These are phyloP conservation scores for Quercus phellos DNA, from an alignment of 331 rosid genomes.

Conservation along the genomic window DNA sequence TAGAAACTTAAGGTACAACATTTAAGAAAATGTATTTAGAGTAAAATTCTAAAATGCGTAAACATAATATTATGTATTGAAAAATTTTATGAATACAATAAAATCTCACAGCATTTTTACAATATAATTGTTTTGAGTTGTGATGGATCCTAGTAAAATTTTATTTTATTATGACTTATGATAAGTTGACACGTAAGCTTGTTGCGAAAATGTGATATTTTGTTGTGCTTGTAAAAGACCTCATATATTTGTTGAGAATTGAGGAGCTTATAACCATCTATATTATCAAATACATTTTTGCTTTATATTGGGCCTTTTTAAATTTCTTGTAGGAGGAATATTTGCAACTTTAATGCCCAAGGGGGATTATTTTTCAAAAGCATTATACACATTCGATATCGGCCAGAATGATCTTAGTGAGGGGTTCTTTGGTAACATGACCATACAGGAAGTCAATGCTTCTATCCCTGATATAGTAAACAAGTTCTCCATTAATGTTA, in stretches of 20 bases:
- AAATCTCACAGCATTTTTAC: too few relatives aligned
- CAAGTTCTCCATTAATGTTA: slow-evolving; percentile 26
- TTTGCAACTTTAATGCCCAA: slow-evolving; percentile 27
- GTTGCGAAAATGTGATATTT: slow-evolving; percentile 6
- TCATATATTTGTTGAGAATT: too few relatives aligned
- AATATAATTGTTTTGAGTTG: too few relatives aligned
- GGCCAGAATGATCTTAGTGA: slow-evolving; percentile 54
- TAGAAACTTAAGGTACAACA: too few relatives aligned
- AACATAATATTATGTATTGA: too few relatives aligned
- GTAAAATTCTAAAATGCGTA: too few relatives aligned
- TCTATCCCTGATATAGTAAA: slow-evolving; percentile 33
- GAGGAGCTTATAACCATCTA: neutral
- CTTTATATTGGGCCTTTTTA: neutral
- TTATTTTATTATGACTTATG: too few relatives aligned
- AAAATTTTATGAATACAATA: too few relatives aligned
- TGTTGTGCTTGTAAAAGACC: slow-evolving; percentile 5
- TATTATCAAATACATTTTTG: neutral
- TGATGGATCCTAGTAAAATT: too few relatives aligned
- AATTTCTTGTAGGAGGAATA: slow-evolving; percentile 27
- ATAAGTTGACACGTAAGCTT: too few relatives aligned
- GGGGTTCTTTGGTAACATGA: slow-evolving; percentile 14
- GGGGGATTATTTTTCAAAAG: slow-evolving; percentile 30
- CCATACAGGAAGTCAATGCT: slow-evolving; percentile 28
- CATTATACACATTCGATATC: slow-evolving; percentile 57
- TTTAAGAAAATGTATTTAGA: too few relatives aligned